Evolutionary conservation across 306 rosid species (phyloP).

Genomic region (Prosopis cineraria): DNA sequence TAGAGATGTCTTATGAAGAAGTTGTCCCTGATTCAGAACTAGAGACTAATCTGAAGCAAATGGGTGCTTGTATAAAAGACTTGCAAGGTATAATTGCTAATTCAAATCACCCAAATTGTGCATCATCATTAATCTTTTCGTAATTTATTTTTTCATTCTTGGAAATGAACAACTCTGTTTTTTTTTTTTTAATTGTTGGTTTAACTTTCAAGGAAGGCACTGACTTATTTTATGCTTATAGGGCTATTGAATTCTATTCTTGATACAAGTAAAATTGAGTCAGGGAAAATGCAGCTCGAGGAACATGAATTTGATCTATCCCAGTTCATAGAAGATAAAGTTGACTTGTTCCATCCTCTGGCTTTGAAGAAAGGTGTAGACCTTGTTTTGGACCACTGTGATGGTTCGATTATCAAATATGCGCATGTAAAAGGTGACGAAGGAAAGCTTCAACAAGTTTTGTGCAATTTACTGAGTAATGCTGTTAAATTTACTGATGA

Average conservation of each 20-base stretch:
- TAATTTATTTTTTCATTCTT: background rate
- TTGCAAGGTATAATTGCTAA: constrained; percentile 53
- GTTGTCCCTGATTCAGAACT: constrained; percentile 43
- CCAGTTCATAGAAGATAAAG: constrained; percentile 67
- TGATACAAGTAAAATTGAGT: constrained; percentile 83
- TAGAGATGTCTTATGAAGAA: constrained; percentile 50
- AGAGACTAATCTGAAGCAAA: constrained; percentile 54
- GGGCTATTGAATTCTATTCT: constrained; percentile 79
- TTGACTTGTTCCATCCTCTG: constrained; percentile 62
- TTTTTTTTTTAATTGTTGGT: too few species aligned
- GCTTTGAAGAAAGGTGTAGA: constrained; percentile 75
- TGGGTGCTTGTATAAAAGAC: constrained; percentile 63
- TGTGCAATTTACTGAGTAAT: constrained; percentile 74
- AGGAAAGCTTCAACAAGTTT: constrained; percentile 73
- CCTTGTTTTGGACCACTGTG: constrained; percentile 64
- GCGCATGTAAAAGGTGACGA: constrained; percentile 69
- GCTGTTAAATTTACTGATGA: constrained; percentile 74
- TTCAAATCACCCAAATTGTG: background rate
- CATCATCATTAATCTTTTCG: background rate
- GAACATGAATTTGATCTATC: constrained; percentile 73
- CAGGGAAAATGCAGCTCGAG: constrained; percentile 74
- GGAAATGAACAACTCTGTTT: background rate
- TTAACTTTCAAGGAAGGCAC: background rate
- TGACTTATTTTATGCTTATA: constrained; percentile 25
- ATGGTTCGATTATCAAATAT: constrained; percentile 55